Evolutionary conservation across 2,329 filamentous ascomycete species (phyloP).

Genomic region (Fusarium sp.): DNA sequence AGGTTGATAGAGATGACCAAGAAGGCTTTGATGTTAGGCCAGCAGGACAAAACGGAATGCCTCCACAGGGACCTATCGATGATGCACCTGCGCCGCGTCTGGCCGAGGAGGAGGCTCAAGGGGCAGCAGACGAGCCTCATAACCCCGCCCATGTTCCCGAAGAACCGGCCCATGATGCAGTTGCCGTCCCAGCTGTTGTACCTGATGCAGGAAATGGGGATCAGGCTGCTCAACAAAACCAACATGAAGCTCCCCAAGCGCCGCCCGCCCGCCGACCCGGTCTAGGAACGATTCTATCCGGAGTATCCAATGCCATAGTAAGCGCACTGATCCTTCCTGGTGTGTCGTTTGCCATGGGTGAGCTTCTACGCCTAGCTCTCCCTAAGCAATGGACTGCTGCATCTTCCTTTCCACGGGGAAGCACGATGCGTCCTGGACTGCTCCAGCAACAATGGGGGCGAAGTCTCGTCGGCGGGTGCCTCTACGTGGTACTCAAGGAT

Average conservation of each 20-base stretch:
- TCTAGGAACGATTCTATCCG: conserved; percentile 51
- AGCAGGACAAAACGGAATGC: conserved; percentile 28
- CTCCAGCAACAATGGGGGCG: conserved; percentile 89
- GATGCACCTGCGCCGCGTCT: not conserved
- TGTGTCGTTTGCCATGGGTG: conserved; percentile 82
- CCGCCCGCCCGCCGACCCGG: conserved; percentile 48
- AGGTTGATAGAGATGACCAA: conserved; percentile 53
- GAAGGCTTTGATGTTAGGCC: conserved; percentile 45
- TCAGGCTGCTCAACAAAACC: conserved; percentile 18
- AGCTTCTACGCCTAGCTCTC: conserved; percentile 73
- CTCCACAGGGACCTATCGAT: not conserved
- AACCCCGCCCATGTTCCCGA: not conserved
- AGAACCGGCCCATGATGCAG: not conserved
- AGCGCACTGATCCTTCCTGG: conserved; percentile 79
- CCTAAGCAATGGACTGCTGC: conserved; percentile 73
- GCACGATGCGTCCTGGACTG: conserved; percentile 66
- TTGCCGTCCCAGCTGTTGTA: not conserved
- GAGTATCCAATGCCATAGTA: conserved; percentile 60
- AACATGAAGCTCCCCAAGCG: conserved; percentile 49
- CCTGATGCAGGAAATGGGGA: conserved; percentile 1
- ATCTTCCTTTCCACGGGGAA: conserved; percentile 35
- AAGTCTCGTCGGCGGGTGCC: conserved; percentile 86
- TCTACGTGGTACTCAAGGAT: conserved; percentile 87
- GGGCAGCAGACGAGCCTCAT: not conserved
- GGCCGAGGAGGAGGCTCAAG: conserved; percentile 1